These are phyloP conservation scores for Kernera saxatilis DNA, from an alignment of 345 rosid genomes.

Conservation along the genomic window DNA sequence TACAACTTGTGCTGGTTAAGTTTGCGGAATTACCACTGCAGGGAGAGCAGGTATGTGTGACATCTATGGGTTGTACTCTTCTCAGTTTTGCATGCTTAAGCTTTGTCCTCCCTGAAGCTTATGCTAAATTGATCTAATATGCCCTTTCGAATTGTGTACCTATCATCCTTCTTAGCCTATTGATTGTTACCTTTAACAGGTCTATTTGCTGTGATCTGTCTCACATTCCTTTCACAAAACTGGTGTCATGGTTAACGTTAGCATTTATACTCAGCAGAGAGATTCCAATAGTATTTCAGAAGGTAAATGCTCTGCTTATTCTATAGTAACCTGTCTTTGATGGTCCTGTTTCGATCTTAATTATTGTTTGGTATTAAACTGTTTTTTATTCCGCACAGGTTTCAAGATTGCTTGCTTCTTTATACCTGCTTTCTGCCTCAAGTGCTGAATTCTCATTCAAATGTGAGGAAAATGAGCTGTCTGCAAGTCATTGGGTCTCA, in stretches of 20 bases:
- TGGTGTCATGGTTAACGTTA: conserved; percentile 60
- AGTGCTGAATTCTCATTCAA: conserved; percentile 38
- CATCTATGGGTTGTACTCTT: neutral
- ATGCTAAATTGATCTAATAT: conserved; percentile 16
- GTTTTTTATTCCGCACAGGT: conserved; percentile 42
- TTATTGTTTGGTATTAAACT: conserved; percentile 2
- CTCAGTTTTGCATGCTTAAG: neutral
- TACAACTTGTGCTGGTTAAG: conserved; percentile 59
- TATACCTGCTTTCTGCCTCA: conserved; percentile 58
- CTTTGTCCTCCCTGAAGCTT: conserved; percentile 1
- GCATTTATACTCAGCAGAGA: conserved; percentile 82
- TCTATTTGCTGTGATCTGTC: conserved; percentile 54
- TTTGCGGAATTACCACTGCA: conserved; percentile 45
- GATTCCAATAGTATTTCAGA: conserved; percentile 63
- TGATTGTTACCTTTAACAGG: conserved; percentile 42
- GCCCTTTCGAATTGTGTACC: neutral
- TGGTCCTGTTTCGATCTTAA: conserved; percentile 6
- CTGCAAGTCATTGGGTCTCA: conserved; percentile 88
- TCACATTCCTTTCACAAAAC: conserved; percentile 41
- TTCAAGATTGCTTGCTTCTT: conserved; percentile 65
- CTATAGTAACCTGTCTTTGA: neutral
- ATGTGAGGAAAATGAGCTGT: conserved; percentile 43
- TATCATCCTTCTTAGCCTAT: conserved; percentile 5
- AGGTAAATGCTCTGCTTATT: conserved; percentile 45
- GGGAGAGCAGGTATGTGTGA: conserved; percentile 51